Evolutionary conservation across 768 basidiomycete species (phyloP).

Genomic region (Royoungia palumana): DNA sequence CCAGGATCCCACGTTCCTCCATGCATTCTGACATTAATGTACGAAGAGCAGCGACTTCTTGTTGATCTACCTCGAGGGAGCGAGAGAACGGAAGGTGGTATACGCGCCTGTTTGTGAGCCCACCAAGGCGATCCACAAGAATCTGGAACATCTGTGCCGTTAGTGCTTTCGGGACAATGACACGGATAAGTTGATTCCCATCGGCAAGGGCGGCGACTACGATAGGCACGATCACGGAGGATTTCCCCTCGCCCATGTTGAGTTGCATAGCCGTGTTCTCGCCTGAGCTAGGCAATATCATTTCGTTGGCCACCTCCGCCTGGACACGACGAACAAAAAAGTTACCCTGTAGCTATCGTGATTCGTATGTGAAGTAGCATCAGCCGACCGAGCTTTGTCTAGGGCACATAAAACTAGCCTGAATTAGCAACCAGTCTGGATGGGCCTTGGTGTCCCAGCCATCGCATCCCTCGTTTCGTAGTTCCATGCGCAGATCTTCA

Average conservation of each 20-base stretch:
- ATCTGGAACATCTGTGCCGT: conserved; percentile 47
- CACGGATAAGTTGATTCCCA: conserved; percentile 41
- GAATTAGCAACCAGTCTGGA: conserved; percentile 40
- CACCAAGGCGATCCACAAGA: conserved; percentile 41
- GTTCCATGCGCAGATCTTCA: conserved; percentile 33
- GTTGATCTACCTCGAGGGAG: conserved; percentile 21
- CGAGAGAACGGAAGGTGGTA: conserved; percentile 52
- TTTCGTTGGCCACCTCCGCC: conserved; percentile 39
- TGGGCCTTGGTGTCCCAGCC: conserved; percentile 15
- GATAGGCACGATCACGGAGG: conserved; percentile 47
- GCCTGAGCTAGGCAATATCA: conserved; percentile 40
- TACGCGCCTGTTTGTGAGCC: conserved; percentile 44
- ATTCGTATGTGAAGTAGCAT: not conserved
- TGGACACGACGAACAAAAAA: conserved; percentile 45
- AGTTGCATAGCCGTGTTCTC: conserved; percentile 45
- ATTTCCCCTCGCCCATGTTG: conserved; percentile 61
- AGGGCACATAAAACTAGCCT: not conserved
- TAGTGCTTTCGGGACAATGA: conserved; percentile 50
- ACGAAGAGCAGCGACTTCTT: conserved; percentile 24
- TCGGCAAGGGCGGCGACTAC: conserved; percentile 40
- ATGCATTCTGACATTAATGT: conserved; percentile 39
- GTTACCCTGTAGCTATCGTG: conserved; percentile 45
- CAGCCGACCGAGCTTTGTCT: too few relatives aligned
- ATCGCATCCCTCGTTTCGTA: conserved; percentile 24
- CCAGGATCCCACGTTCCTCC: conserved; percentile 39